A percentile compares a stretch with the other conserved stretches of the same genome.
These are phyloP conservation scores for Rosa chinensis DNA, from an alignment of 306 rosid species.

Conservation along the genomic window DNA sequence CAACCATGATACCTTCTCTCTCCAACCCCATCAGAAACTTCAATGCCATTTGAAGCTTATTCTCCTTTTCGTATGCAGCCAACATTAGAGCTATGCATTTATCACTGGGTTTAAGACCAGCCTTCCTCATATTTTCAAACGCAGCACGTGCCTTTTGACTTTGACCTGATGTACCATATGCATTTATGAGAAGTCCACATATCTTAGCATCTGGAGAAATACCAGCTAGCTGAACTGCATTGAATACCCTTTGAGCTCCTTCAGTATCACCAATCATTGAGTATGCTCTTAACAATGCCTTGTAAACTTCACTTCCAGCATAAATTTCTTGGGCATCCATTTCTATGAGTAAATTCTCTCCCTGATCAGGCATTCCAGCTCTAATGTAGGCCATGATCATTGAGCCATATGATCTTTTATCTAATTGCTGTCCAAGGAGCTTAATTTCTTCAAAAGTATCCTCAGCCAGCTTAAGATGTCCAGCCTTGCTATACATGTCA, in stretches of 20 bases:
- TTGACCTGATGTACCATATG: constrained; percentile 58
- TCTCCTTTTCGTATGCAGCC: constrained; percentile 71
- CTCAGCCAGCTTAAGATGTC: constrained; percentile 55
- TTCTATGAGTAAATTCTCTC: constrained; percentile 65
- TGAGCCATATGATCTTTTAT: constrained; percentile 78
- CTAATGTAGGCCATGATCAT: constrained; percentile 88
- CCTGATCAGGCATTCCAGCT: constrained; percentile 70
- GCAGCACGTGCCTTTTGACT: constrained; percentile 58
- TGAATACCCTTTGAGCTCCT: constrained; percentile 83
- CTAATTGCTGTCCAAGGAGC: constrained; percentile 65
- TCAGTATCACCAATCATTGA: constrained; percentile 59
- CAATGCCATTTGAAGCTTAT: constrained; percentile 56
- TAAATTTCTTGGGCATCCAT: constrained; percentile 69
- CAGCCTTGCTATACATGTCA: constrained; percentile 83
- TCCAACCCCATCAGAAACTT: constrained; percentile 62
- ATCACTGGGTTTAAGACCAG: constrained; percentile 66
- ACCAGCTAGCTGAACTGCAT: constrained; percentile 79
- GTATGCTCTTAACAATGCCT: constrained; percentile 82
- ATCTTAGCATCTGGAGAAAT: constrained; percentile 69
- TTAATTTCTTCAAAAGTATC: constrained; percentile 79
- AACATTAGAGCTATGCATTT: constrained; percentile 66
- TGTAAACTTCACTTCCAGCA: constrained; percentile 83
- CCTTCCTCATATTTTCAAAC: constrained; percentile 79
- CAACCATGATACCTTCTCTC: constrained; percentile 56
- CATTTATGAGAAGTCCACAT: constrained; percentile 71